A percentile compares a stretch with the other conserved stretches of the same genome.
These are phyloP conservation scores for Ormosia emarginata DNA, from an alignment of 306 rosid species.

Conservation along the genomic window DNA sequence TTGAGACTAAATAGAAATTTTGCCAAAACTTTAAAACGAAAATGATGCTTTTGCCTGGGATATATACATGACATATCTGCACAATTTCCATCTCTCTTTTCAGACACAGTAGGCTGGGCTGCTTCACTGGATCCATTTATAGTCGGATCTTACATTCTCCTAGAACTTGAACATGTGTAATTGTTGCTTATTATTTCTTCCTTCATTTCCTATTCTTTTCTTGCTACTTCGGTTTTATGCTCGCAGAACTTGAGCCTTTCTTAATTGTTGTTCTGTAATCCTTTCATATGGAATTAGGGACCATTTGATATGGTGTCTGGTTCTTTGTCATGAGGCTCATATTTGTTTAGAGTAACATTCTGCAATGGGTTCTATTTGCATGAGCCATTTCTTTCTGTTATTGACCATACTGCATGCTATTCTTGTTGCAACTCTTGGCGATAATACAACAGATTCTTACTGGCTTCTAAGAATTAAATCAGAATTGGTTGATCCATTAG, in stretches of 20 bases:
- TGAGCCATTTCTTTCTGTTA: conserved; percentile 42
- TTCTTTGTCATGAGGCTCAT: conserved; percentile 31
- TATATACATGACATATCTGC: background rate
- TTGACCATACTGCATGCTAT: conserved; percentile 30
- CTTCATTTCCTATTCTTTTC: conserved; percentile 20
- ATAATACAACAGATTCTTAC: conserved; percentile 42
- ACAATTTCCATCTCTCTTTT: conserved; percentile 8
- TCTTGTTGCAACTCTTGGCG: conserved; percentile 40
- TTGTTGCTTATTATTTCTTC: conserved; percentile 24
- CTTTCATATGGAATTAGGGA: conserved; percentile 27
- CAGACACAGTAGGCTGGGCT: conserved; percentile 28
- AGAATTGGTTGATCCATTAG: conserved; percentile 54
- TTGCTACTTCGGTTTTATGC: conserved; percentile 6
- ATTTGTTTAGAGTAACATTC: background rate
- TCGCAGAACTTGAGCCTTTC: conserved; percentile 1
- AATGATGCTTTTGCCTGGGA: too few relatives aligned
- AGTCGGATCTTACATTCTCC: conserved; percentile 26
- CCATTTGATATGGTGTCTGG: conserved; percentile 26
- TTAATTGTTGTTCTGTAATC: conserved; percentile 7
- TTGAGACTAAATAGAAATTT: too few relatives aligned
- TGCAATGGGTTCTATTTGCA: conserved; percentile 44
- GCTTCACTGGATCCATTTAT: conserved; percentile 45
- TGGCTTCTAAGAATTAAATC: conserved; percentile 76
- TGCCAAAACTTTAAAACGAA: too few relatives aligned
- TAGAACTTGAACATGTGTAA: conserved; percentile 24